Conservation (phyloP, 176 grass and related monocot genomes). For the Zoysia pacifica region DNA sequence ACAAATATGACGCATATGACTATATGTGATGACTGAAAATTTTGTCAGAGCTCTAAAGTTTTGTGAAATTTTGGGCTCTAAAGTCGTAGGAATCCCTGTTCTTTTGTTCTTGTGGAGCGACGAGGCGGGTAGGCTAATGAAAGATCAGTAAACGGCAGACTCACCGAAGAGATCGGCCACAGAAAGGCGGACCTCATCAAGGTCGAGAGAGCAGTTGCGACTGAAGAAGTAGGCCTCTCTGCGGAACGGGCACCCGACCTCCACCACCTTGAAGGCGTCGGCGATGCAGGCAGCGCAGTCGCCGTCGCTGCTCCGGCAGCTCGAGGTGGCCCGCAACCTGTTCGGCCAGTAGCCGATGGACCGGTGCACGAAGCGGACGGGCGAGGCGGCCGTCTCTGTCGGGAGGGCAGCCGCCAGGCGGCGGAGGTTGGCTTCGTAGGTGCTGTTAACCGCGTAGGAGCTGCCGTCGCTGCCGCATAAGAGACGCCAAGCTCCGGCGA, state of each 20-base stretch:
- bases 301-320: neutral
- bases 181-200: neutral
- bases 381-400: neutral
- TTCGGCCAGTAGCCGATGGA: constrained; percentile 29
- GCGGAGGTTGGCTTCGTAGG: constrained; percentile 44
- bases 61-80: neutral
- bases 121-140: neutral
- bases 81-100: neutral
- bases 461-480: neutral
- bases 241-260: constrained; percentile 12
- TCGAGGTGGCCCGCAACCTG: neutral
- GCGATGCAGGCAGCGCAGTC: constrained; percentile 29
- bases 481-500: neutral
- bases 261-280: constrained; percentile 19
- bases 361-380: neutral
- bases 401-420: constrained; percentile 19
- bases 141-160: neutral
- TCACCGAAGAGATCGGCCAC: neutral
- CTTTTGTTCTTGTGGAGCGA: too few species aligned
- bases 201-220: neutral
- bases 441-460: constrained; percentile 33
- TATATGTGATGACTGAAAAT: too few species aligned
- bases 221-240: neutral
- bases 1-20: too few species aligned
- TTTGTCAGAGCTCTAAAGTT: too few species aligned